Conservation (phyloP, 805 yeast species). For the Jamesozyma hellenica region DNA sequence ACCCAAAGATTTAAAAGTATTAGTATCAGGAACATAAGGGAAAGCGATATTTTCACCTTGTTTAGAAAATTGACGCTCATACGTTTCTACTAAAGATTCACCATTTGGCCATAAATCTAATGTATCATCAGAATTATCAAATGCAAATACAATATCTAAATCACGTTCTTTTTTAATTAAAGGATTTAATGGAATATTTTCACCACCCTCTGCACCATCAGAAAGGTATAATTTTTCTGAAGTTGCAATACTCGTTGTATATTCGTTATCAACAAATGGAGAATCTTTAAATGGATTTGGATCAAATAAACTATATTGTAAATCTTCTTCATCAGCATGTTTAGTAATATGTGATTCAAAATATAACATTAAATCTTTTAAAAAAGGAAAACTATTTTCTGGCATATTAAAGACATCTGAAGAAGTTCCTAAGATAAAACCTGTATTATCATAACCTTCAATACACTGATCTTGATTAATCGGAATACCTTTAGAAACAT, state of each 20-base stretch:
- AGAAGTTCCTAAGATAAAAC: constrained; percentile 74
- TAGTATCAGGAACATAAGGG: constrained; percentile 70
- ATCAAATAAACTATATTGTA: constrained; percentile 48
- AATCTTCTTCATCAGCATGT: no score
- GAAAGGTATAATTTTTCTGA: constrained; percentile 42
- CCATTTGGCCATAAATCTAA: constrained; percentile 58
- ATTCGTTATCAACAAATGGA: constrained; percentile 25
- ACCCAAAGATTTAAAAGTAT: constrained; percentile 48
- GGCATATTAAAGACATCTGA: constrained; percentile 72
- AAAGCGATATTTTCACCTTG: constrained; percentile 50
- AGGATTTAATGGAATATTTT: constrained; percentile 56
- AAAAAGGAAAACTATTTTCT: constrained; percentile 43
- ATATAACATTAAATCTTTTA: constrained; percentile 49
- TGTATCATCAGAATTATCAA: constrained; percentile 59
- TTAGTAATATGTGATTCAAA: no score
- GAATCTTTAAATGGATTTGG: constrained; percentile 63
- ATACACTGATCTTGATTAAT: constrained; percentile 38
- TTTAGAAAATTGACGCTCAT: constrained; percentile 49
- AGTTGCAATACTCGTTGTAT: constrained; percentile 30
- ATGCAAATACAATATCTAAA: constrained; percentile 55
- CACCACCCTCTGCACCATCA: constrained; percentile 65
- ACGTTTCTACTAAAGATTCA: constrained; percentile 45
- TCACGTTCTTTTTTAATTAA: constrained; percentile 48
- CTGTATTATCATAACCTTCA: constrained; percentile 69
- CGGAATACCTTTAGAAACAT: constrained; percentile 50